These are phyloP conservation scores for Pythium myriotylum DNA, from an alignment of 352 stramenopile genomes.

Conservation along the genomic window DNA sequence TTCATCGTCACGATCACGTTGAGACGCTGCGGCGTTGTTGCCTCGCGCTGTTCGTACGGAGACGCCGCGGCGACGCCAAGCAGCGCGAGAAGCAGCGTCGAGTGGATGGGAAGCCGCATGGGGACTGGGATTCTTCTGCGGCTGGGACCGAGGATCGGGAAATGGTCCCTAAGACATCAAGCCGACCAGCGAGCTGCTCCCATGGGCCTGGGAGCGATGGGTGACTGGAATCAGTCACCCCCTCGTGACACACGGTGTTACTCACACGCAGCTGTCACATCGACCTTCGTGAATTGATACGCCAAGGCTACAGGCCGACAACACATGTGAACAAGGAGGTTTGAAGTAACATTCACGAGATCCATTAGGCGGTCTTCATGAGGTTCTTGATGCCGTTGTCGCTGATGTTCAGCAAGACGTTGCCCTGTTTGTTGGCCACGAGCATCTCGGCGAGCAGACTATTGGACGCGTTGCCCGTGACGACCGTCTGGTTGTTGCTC, in stretches of 20 bases:
- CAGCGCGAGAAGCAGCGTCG: conserved; percentile 7
- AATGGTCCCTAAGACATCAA: background rate
- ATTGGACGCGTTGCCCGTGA: conserved; percentile 53
- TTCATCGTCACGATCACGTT: conserved; percentile 44
- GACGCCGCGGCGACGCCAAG: background rate
- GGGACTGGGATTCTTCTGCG: background rate
- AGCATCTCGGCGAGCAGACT: conserved; percentile 59
- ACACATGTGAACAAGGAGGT: conserved; percentile 1
- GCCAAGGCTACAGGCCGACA: background rate
- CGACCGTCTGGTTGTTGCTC: conserved; percentile 45
- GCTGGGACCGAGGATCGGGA: background rate
- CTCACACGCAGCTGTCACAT: background rate
- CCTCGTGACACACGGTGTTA: background rate
- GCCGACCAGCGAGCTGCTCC: background rate
- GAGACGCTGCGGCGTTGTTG: background rate
- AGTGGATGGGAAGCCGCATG: background rate
- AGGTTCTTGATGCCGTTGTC: conserved; percentile 29
- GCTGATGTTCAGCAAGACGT: conserved; percentile 51
- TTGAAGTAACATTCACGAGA: background rate
- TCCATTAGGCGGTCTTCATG: conserved; percentile 22
- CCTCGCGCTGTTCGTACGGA: conserved; percentile 4
- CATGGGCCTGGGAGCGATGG: background rate
- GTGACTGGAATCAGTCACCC: conserved; percentile 10
- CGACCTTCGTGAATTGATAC: conserved; percentile 1
- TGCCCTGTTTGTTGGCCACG: conserved; percentile 55